Base-by-base conservation (phyloP, 1,284 basidiomycete genomes). In the Puccinia coronata region DNA sequence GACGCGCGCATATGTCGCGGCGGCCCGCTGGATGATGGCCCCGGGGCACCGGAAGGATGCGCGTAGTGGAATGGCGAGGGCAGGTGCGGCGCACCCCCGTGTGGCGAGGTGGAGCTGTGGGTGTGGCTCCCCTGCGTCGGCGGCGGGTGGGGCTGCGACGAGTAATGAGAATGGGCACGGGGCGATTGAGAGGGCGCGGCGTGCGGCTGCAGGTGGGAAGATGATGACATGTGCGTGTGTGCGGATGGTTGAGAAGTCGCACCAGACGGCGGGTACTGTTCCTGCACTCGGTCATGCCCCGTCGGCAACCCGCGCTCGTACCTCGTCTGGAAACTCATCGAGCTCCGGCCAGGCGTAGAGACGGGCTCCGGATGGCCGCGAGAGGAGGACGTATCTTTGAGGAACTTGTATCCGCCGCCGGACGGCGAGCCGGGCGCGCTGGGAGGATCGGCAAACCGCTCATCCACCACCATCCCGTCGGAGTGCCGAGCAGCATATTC, bases 371-470 rank as follows among this genome's bases (percentile, higher is more conserved):
- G 57, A 36, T 41, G 55, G 12, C 47, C 39, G 12, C 25, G 57
- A 41, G 73, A 28, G 25, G 53, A 59, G 20, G 43, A 47, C 20
- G 43, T 11, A 47, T 59, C 57, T 36, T 25, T 43, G 34, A 23
- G 18, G 36, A 34, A 2, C 39, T 43, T 1, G 9, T 41, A 25
- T 12, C 55, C 57, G 47, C 23, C 39, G 18, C 18, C 39, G n/a
- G 73, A 70, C 11, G 73, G 65, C 34, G 65, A 69, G 51, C 28
- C 59, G 23, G 79, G 70, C 12, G 61, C 51, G 73, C 70, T 74
- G 43, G 79, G 79, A 36, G 79, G 79, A 73, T 81, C 79, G n/a
- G 79, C 79, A 72, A 81, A 81, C 11, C 79, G 69, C 47, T 81
- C 79, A 65, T 81, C 79, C 43, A 73, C 31, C 28, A 49, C 28